Evolutionary conservation across 495 filamentous ascomycete genomes (phyloP).

Genomic region (Talaromyces nanjingensis): DNA sequence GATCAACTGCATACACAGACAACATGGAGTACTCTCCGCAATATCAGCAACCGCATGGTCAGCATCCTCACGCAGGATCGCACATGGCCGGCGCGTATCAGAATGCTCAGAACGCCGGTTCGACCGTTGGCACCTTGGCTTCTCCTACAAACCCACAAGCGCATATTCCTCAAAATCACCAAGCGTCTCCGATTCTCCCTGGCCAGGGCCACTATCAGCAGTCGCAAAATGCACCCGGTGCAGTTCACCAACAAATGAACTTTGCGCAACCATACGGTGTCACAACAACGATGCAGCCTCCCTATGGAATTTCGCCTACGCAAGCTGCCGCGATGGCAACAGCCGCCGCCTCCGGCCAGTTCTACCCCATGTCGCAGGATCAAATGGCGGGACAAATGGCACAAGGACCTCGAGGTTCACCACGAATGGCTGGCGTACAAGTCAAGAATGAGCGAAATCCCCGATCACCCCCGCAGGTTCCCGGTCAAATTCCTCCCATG

Average conservation of each 20-base stretch:
- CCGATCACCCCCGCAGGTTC: constrained; percentile 43
- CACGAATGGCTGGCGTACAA: constrained; percentile 42
- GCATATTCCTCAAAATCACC: constrained; percentile 43
- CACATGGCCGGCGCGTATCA: constrained; percentile 45
- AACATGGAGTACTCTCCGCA: constrained; percentile 51
- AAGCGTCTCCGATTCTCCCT: constrained; percentile 48
- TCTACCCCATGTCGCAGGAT: constrained; percentile 42
- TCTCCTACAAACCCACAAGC: constrained; percentile 47
- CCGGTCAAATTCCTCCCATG: constrained; percentile 45
- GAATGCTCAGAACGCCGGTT: constrained; percentile 38
- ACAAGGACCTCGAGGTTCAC: constrained; percentile 41
- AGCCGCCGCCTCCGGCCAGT: constrained; percentile 47
- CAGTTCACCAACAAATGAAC: constrained; percentile 44
- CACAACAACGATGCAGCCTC: constrained; percentile 38
- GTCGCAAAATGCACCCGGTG: constrained; percentile 37
- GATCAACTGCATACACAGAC: background rate
- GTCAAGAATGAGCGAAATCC: constrained; percentile 47
- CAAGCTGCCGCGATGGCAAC: constrained; percentile 52
- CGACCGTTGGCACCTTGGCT: constrained; percentile 41
- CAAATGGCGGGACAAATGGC: constrained; percentile 42
- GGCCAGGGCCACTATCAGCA: constrained; percentile 46
- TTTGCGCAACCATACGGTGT: constrained; percentile 48
- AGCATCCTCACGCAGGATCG: constrained; percentile 45
- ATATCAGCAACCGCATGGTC: constrained; percentile 49
- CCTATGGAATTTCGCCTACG: constrained; percentile 44